phyloP scores from a whole-genome alignment of 2,329 filamentous ascomycete species.

The Hypomyces perniciosus region DNA sequence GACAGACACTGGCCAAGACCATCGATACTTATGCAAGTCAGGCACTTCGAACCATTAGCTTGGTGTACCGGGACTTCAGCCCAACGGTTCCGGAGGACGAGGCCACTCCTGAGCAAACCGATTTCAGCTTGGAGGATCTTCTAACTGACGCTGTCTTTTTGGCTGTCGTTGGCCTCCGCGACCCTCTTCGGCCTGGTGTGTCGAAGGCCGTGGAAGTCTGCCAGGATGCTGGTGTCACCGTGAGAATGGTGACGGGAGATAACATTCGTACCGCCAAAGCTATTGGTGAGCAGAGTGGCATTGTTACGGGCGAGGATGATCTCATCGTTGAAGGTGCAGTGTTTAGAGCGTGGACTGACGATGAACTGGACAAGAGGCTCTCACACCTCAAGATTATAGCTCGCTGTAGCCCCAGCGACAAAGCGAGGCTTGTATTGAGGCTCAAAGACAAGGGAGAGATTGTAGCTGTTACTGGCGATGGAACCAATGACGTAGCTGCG shows the following conservation, averaged over 20 bases:
- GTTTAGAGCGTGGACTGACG: slow-evolving; percentile 50
- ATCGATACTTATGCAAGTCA: slow-evolving; percentile 43
- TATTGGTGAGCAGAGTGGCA: slow-evolving; percentile 59
- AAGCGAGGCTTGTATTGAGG: slow-evolving; percentile 48
- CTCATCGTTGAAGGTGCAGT: slow-evolving; percentile 61
- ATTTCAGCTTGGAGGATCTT: no score
- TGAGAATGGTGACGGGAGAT: slow-evolving; percentile 53
- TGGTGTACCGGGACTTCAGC: slow-evolving; percentile 67
- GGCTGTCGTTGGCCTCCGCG: slow-evolving; percentile 36
- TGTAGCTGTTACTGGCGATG: slow-evolving; percentile 60
- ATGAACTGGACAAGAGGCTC: slow-evolving; percentile 41
- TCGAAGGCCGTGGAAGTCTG: slow-evolving; percentile 54
- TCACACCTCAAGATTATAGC: slow-evolving; percentile 49
- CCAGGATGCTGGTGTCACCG: slow-evolving; percentile 55
- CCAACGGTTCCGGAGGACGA: slow-evolving; percentile 45
- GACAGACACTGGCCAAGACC: no score
- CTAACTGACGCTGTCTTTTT: no score
- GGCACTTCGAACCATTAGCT: slow-evolving; percentile 69
- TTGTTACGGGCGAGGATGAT: slow-evolving; percentile 42
- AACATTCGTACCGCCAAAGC: slow-evolving; percentile 55
- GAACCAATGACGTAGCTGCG: slow-evolving; percentile 61
- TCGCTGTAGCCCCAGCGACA: slow-evolving; percentile 55
- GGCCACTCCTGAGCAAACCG: slow-evolving; percentile 21
- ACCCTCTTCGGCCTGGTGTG: slow-evolving; percentile 56
- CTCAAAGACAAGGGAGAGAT: slow-evolving; percentile 52